These are phyloP conservation scores for Starmerella sp. DNA, from an alignment of 805 yeast species.

Conservation along the genomic window DNA sequence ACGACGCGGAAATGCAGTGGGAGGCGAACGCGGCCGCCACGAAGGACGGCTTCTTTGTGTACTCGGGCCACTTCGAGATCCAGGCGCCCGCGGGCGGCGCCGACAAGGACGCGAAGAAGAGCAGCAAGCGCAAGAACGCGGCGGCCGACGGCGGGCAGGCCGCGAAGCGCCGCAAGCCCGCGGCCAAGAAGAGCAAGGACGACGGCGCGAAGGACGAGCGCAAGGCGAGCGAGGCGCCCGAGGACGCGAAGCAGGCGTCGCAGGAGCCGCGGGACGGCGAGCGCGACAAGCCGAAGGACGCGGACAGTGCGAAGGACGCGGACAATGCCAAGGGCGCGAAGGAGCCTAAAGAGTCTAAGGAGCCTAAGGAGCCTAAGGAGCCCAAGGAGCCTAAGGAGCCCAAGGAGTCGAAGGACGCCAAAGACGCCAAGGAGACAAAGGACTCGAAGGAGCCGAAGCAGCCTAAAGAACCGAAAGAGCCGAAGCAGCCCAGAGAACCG, in stretches of 20 bases:
- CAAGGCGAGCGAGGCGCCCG: background rate
- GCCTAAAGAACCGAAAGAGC: background rate
- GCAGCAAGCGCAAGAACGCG: conserved; percentile 12
- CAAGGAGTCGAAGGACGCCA: background rate
- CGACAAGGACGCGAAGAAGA: conserved; percentile 19
- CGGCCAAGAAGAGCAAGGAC: background rate
- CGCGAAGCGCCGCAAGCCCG: conserved; percentile 3
- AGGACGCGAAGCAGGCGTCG: background rate
- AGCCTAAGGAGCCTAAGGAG: background rate
- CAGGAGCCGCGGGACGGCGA: background rate
- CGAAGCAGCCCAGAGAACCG: background rate
- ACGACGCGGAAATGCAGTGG: conserved; percentile 82
- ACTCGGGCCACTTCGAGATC: conserved; percentile 67
- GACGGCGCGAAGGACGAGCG: background rate
- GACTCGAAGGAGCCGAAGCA: background rate
- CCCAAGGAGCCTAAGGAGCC: background rate
- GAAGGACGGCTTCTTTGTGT: conserved; percentile 90
- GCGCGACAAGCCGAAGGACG: background rate
- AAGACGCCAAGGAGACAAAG: background rate
- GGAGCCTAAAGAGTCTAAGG: background rate
- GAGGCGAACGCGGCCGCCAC: conserved; percentile 90
- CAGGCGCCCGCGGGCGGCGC: conserved; percentile 8
- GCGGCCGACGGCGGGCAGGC: background rate
- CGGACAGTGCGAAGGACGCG: background rate
- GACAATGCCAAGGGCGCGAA: background rate